Evolutionary conservation across 176 grass and related monocot genomes (phyloP).

Genomic region (Tillandsia leiboldiana): DNA sequence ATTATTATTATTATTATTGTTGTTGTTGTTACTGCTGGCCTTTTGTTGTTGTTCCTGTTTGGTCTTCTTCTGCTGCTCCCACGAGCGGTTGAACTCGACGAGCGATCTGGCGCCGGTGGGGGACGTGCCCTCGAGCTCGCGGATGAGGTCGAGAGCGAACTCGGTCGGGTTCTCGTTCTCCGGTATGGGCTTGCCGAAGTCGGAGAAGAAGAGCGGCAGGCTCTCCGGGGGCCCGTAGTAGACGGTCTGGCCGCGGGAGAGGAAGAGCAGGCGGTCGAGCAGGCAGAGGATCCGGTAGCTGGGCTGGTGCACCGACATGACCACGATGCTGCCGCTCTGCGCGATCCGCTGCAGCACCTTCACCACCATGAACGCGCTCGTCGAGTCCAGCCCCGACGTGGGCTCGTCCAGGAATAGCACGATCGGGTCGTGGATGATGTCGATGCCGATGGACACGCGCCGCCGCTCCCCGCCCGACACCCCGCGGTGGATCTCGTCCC

Average conservation of each 20-base stretch:
- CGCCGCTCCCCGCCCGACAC: conserved; percentile 89
- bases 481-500: conserved; percentile 89
- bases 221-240: conserved; percentile 56
- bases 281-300: conserved; percentile 88
- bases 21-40: too few species aligned
- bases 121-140: conserved; percentile 54
- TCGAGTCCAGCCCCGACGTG: conserved; percentile 94
- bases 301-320: conserved; percentile 98
- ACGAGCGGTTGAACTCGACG: conserved; percentile 55
- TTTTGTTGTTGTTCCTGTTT: conserved; percentile 11
- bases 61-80: conserved; percentile 36
- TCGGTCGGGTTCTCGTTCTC: conserved; percentile 91
- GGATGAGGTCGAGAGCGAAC: conserved; percentile 89
- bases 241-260: conserved; percentile 88
- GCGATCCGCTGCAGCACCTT: conserved; percentile 83
- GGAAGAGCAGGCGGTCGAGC: conserved; percentile 84
- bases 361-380: conserved; percentile 97
- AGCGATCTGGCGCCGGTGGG: conserved; percentile 46
- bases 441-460: conserved; percentile 83
- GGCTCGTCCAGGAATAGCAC: conserved; percentile 94
- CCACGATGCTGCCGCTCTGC: conserved; percentile 83
- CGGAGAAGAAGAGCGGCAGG: conserved; percentile 62
- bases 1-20: not conserved
- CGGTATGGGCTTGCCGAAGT: conserved; percentile 80
- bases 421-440: conserved; percentile 98